phyloP scores from a whole-genome alignment of 2,329 filamentous ascomycete genomes.

The Zymoseptoria tritici region DNA sequence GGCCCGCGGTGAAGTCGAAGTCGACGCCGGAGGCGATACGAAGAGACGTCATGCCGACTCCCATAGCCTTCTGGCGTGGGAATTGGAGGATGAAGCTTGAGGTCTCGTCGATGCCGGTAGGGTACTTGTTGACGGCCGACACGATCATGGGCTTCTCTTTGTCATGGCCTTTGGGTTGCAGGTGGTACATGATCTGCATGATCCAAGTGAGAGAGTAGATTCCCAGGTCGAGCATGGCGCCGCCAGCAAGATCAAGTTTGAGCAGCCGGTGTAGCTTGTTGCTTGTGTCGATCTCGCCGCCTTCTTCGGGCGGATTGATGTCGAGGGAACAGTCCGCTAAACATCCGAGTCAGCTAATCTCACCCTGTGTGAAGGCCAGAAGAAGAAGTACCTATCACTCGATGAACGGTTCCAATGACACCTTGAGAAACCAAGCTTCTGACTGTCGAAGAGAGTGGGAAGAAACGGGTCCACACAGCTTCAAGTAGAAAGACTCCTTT shows the following conservation, averaged over 20 bases:
- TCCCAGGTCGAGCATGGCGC: conserved; percentile 31
- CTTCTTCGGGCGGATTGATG: no score
- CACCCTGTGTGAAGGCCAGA: no score
- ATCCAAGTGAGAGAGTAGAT: conserved; percentile 41
- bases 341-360: no score
- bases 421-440: no score
- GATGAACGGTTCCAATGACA: no score
- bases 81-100: conserved; percentile 38
- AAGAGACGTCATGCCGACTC: no score
- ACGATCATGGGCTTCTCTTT: conserved; percentile 33
- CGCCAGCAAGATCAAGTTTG: no score
- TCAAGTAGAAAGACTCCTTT: conserved; percentile 41
- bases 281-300: no score
- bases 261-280: no score
- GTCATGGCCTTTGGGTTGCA: conserved; percentile 29
- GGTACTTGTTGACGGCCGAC: conserved; percentile 32
- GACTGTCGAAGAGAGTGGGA: conserved; percentile 25
- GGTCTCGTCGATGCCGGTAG: conserved; percentile 27
- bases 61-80: conserved; percentile 14
- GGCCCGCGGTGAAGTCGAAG: conserved; percentile 23
- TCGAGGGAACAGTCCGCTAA: no score
- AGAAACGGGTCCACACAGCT: conserved; percentile 42
- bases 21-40: no score
- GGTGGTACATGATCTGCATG: conserved; percentile 20
- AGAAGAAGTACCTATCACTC: no score